Evolutionary conservation across 2,329 filamentous ascomycete species (phyloP).

Genomic region (Colletotrichum lentis): DNA sequence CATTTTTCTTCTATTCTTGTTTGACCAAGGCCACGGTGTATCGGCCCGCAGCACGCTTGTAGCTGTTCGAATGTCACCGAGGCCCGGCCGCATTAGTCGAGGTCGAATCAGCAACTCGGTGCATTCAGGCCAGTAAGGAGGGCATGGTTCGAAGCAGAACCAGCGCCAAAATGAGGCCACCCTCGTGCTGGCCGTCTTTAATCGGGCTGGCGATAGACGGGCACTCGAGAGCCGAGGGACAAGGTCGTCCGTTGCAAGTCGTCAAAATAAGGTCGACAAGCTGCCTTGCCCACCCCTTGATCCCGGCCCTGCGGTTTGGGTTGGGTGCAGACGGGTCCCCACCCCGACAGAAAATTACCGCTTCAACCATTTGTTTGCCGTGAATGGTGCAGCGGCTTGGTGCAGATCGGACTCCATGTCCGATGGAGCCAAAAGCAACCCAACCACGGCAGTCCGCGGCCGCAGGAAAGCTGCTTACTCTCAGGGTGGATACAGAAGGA

Average conservation of each 20-base stretch:
- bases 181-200: background rate
- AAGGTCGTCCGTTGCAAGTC: slow-evolving; percentile 34
- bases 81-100: background rate
- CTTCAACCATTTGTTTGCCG: slow-evolving; percentile 18
- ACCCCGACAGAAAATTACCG: slow-evolving; percentile 16
- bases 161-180: background rate
- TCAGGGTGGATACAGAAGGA: background rate
- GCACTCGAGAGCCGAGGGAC: background rate
- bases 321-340: slow-evolving; percentile 36
- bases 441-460: slow-evolving; percentile 5
- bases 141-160: background rate
- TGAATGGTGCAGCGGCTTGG: slow-evolving; percentile 28
- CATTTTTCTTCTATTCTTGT: no score
- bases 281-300: slow-evolving; percentile 32
- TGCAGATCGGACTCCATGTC: slow-evolving; percentile 37
- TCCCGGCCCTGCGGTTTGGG: slow-evolving; percentile 37
- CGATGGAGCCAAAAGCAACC: slow-evolving; percentile 10
- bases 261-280: slow-evolving; percentile 37
- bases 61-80: background rate
- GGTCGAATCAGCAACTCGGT: background rate
- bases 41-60: background rate
- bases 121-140: background rate
- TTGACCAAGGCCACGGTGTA: background rate
- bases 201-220: background rate
- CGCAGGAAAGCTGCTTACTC: background rate